Evolutionary conservation across 73 alveolate genomes (phyloP).

Genomic region (Paramecium biaurelia): DNA sequence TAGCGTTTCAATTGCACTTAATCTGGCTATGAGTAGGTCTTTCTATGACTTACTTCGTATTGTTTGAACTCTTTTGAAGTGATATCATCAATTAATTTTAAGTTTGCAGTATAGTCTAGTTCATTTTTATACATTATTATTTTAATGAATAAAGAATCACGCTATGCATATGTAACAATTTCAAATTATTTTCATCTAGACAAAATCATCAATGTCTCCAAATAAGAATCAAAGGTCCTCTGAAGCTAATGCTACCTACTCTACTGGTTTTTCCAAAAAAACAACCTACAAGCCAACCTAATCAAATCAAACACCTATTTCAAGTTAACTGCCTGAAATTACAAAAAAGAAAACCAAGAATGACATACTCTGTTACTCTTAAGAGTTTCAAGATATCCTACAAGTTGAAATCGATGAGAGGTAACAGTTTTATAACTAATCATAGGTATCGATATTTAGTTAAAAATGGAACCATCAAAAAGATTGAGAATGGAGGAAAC

Average conservation of each 20-base stretch:
- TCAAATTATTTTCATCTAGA: neutral
- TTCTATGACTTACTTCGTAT: neutral
- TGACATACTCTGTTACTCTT: neutral
- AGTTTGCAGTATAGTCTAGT: neutral
- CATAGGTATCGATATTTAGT: conserved; percentile 74
- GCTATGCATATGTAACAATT: conserved; percentile 41
- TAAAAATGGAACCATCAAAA: conserved; percentile 76
- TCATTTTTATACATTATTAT: neutral
- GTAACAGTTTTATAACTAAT: neutral
- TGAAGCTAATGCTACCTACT: neutral
- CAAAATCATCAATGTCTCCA: conserved; percentile 27
- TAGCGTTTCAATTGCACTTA: neutral
- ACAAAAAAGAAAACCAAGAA: neutral
- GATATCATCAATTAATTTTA: neutral
- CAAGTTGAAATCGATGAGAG: conserved; percentile 59
- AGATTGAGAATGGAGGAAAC: conserved; percentile 80
- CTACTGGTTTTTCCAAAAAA: conserved; percentile 35
- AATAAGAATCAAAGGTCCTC: neutral
- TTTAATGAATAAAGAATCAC: conserved; percentile 17
- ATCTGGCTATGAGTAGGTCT: neutral
- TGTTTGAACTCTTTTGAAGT: neutral
- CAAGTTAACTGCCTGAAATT: conserved; percentile 15
- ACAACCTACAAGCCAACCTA: neutral
- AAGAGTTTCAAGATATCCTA: conserved; percentile 52
- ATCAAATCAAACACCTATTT: conserved; percentile 8